Base-by-base conservation (phyloP, 805 yeast genomes). In the Dipodascopsis uninucleata region DNA sequence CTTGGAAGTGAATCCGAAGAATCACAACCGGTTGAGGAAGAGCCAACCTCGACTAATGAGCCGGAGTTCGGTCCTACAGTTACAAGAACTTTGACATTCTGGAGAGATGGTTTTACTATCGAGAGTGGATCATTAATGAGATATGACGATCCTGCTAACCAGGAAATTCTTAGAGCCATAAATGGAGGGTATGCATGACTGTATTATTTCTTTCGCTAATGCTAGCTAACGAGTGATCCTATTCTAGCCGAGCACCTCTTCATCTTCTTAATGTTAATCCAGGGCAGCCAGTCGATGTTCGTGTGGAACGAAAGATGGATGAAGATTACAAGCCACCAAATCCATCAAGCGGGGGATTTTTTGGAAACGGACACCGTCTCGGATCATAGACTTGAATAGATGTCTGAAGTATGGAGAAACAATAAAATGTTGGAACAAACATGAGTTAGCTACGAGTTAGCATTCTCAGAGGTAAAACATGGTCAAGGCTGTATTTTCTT, bases 81-180 rank as follows among this genome's bases (percentile, higher is more conserved):
- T 4, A 73, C 75, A 14, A 76, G 97, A 60, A 84, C 84, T 33
- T 82, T 93, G 51, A 86, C 95, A 0, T 90, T 93, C 63, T 93
- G 98, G 98, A 82, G 80, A 56, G 90, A 93, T 59, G 98, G 98
- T 1, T 93, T 93, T 67, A 86, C 87, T 52, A 88, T 93, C 21
- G 97, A 93, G 25, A 96, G 89, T 38, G 97, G 97, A 2, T 77
- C 78, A 20, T 72, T 93, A 44, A 82, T 76, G 63, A 72, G 93
- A 47, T 93, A 88, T 63, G 96, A 90, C 59, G 97, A 93, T 63
- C 96, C 96, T 4, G 79, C 76, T n/a, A 93, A 90, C 62, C 81
- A 81, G 37, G 76, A 74, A 34, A 83, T 85, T 53, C 71, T 93
- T 58, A 75, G 79, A 53, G 93, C 89, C 55, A 74, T 93, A 65